Base-by-base conservation (phyloP, 2,329 filamentous ascomycete species). In the Hyphodiscus sp. region DNA sequence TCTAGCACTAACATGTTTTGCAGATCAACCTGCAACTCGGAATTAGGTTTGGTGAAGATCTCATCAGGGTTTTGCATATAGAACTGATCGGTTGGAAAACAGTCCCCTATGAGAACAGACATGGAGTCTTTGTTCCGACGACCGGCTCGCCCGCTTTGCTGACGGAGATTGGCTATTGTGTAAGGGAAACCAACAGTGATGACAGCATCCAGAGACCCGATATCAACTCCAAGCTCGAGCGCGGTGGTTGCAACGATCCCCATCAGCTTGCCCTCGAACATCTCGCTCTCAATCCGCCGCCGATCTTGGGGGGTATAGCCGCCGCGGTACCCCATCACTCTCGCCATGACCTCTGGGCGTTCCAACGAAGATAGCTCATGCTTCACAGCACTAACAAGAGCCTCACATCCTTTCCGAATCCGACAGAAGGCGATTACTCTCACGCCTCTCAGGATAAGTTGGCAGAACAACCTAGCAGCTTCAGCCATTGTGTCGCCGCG, bases 21-120 rank as follows among this genome's bases (percentile, higher is more conserved):
- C n/a, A 99, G 74, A 67, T 99, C 94, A 4, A 97, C 87, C 65
- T 94, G 91, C 2, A 97, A 75, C 68, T 90, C 87, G 60, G 85
- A 88, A 60, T 96, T 96, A 0, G 91, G 91, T 63, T 89, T 89
- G 0, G 88, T 94, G 70, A 97, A 92, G 20, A 99, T 86, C 69
- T 96, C 90, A 57, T 94, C 86, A 0, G 94, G 94, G 59, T 97
- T 95, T 57, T 89, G 83, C 94, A 99, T 99, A 70, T 95, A 99
- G 67, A 95, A 85, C 67, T 99, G 94, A 67, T 99, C 94, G 0
- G 89, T 90, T 2, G 91, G 85, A 61, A 94, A 96, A 59, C 84
- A 84, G 66, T 96, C 91, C 2, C 91, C 94, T 0, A 99, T 82
- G 0, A 99, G 74, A 2, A 99, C 83, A 0, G 91, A 95, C 2